Evolutionary conservation across 768 basidiomycete species (phyloP).

Genomic region (Mycena latifolia): DNA sequence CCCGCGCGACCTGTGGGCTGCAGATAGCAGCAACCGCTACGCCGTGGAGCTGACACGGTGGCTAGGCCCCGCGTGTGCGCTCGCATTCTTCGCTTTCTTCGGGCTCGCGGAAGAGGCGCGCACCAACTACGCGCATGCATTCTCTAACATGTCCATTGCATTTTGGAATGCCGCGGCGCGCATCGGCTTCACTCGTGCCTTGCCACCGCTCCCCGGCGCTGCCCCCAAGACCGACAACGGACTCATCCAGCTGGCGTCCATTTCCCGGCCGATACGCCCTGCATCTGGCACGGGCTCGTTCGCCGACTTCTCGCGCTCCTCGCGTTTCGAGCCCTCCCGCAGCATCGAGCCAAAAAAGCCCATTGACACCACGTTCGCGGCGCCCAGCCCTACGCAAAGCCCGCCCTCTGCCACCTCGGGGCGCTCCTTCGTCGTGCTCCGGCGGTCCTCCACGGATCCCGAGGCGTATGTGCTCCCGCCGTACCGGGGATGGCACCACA

Average conservation of each 20-base stretch:
- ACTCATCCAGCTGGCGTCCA: not conserved
- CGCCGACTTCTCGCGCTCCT: constrained; percentile 9
- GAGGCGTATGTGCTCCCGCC: not conserved
- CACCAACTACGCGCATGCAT: constrained; percentile 50
- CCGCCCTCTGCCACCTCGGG: too few species aligned
- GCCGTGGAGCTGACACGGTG: constrained; percentile 38
- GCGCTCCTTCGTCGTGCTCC: not conserved
- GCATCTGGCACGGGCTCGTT: constrained; percentile 16
- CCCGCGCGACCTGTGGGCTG: constrained; percentile 43
- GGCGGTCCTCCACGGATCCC: not conserved
- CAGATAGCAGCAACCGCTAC: constrained; percentile 11
- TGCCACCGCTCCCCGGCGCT: constrained; percentile 4
- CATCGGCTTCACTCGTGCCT: constrained; percentile 1
- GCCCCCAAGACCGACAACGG: too few species aligned
- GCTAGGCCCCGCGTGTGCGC: constrained; percentile 40
- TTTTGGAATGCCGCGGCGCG: constrained; percentile 20
- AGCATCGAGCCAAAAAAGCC: too few species aligned
- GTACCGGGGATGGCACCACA: constrained; percentile 12
- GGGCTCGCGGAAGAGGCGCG: constrained; percentile 62
- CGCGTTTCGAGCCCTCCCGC: too few species aligned
- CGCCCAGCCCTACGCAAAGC: too few species aligned
- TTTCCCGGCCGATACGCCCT: constrained; percentile 3
- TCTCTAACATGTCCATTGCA: constrained; percentile 4
- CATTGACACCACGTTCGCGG: too few species aligned
- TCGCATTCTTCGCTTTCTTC: constrained; percentile 69